Percentiles rank a stretch among this genome's conserved stretches.
phyloP scores from a whole-genome alignment of 1,284 basidiomycete species.

The Hypsizygus ulmarius region DNA sequence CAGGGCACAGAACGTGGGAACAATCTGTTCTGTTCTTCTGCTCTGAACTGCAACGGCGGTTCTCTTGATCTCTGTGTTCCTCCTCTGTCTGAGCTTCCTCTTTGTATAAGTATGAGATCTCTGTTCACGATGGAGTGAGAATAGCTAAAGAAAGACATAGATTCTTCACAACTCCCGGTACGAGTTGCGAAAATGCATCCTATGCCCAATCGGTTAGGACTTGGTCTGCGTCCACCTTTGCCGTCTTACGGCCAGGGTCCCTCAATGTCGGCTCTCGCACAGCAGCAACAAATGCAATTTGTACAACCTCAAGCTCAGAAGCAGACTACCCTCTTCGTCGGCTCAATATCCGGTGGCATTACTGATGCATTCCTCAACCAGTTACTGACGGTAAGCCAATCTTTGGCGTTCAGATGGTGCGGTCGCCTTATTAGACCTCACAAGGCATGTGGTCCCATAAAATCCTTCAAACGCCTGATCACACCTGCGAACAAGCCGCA shows the following conservation, averaged over 20 bases:
- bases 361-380: constrained; percentile 77
- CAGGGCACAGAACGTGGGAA: background rate
- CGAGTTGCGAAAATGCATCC: constrained; percentile 57
- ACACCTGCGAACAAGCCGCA: constrained; percentile 90
- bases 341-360: constrained; percentile 93
- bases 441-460: constrained; percentile 84
- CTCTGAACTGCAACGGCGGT: background rate
- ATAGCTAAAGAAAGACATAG: background rate
- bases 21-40: too few relatives aligned
- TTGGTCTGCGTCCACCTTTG: constrained; percentile 80
- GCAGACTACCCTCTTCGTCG: constrained; percentile 78
- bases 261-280: constrained; percentile 82
- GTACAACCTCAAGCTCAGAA: constrained; percentile 59
- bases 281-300: constrained; percentile 74
- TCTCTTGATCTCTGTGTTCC: background rate
- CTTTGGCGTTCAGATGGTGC: background rate
- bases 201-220: constrained; percentile 69
- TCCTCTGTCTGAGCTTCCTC: background rate
- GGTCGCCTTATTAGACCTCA: background rate
- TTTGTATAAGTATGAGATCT: too few relatives aligned
- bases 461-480: constrained; percentile 86
- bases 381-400: constrained; percentile 69
- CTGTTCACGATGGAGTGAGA: too few relatives aligned
- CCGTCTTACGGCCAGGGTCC: constrained; percentile 83
- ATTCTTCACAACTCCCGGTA: background rate